Conservation (phyloP, 345 rosid genomes). For the Turritis glabra region DNA sequence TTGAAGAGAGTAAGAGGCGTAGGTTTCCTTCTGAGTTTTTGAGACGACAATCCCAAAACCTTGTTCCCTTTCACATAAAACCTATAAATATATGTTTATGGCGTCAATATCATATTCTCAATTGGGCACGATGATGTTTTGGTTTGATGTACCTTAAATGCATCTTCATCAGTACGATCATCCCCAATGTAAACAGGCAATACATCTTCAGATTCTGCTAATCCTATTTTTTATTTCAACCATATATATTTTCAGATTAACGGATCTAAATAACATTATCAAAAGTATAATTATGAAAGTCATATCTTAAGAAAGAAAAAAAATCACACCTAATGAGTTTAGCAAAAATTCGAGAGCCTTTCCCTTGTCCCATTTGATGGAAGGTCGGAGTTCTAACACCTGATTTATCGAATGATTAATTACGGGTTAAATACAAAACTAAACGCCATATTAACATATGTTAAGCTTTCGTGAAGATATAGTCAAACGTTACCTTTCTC, state of each 20-base stretch:
- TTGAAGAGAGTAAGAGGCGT: slow-evolving; percentile 51
- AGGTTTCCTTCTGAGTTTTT: slow-evolving; percentile 44
- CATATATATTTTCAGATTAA: neutral
- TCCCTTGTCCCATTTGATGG: slow-evolving; percentile 63
- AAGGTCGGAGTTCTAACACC: slow-evolving; percentile 64
- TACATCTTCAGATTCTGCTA: slow-evolving; percentile 41
- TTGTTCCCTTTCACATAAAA: slow-evolving; percentile 39
- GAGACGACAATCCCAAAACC: slow-evolving; percentile 61
- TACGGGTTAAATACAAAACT: neutral
- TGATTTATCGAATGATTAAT: neutral
- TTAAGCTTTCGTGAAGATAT: neutral
- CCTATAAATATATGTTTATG: slow-evolving; percentile 29
- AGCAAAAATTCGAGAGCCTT: slow-evolving; percentile 54
- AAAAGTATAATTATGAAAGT: neutral
- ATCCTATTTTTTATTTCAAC: slow-evolving; percentile 6
- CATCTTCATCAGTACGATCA: slow-evolving; percentile 66
- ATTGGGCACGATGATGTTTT: neutral
- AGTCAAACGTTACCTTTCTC: slow-evolving; percentile 43
- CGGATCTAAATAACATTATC: neutral
- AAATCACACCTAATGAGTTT: slow-evolving; percentile 43
- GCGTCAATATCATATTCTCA: neutral
- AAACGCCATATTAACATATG: neutral
- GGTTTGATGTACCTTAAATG: slow-evolving; percentile 48
- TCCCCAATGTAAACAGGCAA: slow-evolving; percentile 63
- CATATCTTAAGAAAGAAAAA: neutral